A percentile compares a stretch with the other conserved stretches of the same genome.
Evolutionary conservation across 106 monocot species (phyloP).

Genomic region (Apostasia shenzhenica): DNA sequence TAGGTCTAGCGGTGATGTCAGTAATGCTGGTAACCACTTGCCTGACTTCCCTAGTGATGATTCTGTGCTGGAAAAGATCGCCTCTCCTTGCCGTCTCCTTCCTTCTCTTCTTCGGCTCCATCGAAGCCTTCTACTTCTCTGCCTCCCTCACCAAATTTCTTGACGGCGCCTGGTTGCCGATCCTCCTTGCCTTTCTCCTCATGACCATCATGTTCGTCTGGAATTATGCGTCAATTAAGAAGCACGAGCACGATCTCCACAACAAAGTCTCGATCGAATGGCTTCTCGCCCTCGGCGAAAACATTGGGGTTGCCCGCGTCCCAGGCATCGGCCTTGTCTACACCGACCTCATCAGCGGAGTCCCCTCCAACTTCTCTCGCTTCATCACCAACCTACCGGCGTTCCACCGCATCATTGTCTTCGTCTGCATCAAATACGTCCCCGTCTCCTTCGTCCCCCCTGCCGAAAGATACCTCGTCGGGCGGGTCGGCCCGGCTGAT

Average conservation of each 20-base stretch:
- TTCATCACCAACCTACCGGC: slow-evolving; percentile 65
- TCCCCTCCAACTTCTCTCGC: slow-evolving; percentile 62
- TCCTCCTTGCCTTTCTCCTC: slow-evolving; percentile 50
- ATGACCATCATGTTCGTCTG: slow-evolving; percentile 59
- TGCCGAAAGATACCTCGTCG: slow-evolving; percentile 46
- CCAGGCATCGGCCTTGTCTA: slow-evolving; percentile 68
- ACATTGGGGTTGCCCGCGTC: slow-evolving; percentile 55
- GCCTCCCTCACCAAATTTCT: slow-evolving; percentile 59
- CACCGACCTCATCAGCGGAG: slow-evolving; percentile 50
- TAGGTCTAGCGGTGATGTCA: slow-evolving; percentile 61
- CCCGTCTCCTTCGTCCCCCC: slow-evolving; percentile 51
- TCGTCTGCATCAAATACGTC: slow-evolving; percentile 54
- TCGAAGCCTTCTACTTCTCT: slow-evolving; percentile 56
- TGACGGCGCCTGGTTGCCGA: slow-evolving; percentile 67
- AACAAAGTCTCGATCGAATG: slow-evolving; percentile 67
- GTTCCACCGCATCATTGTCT: slow-evolving; percentile 50
- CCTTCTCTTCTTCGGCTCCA: slow-evolving; percentile 54
- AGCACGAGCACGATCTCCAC: slow-evolving; percentile 53
- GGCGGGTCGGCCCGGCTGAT: slow-evolving; percentile 42
- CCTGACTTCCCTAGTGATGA: slow-evolving; percentile 54
- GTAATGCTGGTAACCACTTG: slow-evolving; percentile 73
- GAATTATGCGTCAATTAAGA: slow-evolving; percentile 54
- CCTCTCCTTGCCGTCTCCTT: slow-evolving; percentile 52
- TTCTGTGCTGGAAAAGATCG: slow-evolving; percentile 56
- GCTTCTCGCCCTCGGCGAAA: slow-evolving; percentile 54